These are phyloP conservation scores for Myxozyma monticola DNA, from an alignment of 805 yeast species.

Conservation along the genomic window DNA sequence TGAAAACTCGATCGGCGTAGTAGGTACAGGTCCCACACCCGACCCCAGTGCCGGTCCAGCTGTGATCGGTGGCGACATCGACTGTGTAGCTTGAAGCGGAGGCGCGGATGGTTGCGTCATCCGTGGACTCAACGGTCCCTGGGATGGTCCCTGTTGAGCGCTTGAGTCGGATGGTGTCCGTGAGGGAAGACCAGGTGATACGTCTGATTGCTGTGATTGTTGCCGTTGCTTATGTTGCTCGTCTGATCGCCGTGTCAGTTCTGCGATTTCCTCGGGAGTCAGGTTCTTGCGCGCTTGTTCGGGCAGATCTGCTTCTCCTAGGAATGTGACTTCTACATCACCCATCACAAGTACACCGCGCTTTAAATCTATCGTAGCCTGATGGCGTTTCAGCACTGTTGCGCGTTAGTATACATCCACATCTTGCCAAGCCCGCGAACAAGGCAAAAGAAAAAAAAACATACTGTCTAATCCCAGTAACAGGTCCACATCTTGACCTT, in stretches of 20 bases:
- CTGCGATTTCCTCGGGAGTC: slow-evolving; percentile 9
- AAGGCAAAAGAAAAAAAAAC: not conserved
- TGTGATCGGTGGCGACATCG: too few relatives aligned
- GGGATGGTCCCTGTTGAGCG: too few relatives aligned
- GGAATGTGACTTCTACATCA: slow-evolving; percentile 68
- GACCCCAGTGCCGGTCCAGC: slow-evolving; percentile 17
- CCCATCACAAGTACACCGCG: slow-evolving; percentile 66
- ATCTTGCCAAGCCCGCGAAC: too few relatives aligned
- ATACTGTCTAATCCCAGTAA: slow-evolving; percentile 74
- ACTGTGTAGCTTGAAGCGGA: too few relatives aligned
- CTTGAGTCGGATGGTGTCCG: too few relatives aligned
- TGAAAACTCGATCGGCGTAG: slow-evolving; percentile 28
- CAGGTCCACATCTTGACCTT: slow-evolving; percentile 56
- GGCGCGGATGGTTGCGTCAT: too few relatives aligned
- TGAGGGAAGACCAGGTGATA: not conserved
- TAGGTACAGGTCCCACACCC: too few relatives aligned
- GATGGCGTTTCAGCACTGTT: slow-evolving; percentile 75
- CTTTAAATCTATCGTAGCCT: slow-evolving; percentile 74
- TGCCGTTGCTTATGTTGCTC: slow-evolving; percentile 3
- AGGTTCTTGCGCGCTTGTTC: slow-evolving; percentile 36
- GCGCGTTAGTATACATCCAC: not conserved
- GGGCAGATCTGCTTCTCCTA: slow-evolving; percentile 72
- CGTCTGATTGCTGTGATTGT: not conserved
- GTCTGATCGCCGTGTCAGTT: not conserved
- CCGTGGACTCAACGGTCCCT: too few relatives aligned